phyloP scores from a whole-genome alignment of 768 basidiomycete species.

The Pleurotus djamor region DNA sequence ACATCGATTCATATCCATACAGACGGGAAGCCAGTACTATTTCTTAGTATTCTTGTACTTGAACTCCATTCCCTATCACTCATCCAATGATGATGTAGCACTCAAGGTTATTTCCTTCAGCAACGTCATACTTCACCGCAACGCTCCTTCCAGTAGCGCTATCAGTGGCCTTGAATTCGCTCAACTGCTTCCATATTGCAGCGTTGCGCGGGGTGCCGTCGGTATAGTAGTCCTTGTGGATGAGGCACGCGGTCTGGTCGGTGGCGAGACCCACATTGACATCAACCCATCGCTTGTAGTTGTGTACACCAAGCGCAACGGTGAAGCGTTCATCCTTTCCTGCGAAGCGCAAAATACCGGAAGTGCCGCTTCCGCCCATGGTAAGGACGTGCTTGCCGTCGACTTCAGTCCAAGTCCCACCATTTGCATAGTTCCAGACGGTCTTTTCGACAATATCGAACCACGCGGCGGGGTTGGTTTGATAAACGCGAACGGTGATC shows the following conservation, averaged over 20 bases:
- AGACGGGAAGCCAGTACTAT: no score
- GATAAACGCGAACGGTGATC: not conserved
- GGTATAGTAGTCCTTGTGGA: not conserved
- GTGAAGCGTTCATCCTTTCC: constrained; percentile 25
- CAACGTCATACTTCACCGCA: not conserved
- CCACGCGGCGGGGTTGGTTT: constrained; percentile 9
- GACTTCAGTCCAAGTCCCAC: constrained; percentile 25
- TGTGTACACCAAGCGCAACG: constrained; percentile 34
- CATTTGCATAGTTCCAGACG: constrained; percentile 28
- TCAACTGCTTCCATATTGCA: not conserved
- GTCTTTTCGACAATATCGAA: constrained; percentile 30
- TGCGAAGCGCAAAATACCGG: constrained; percentile 30
- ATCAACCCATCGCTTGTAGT: constrained; percentile 36
- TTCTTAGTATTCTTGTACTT: no score
- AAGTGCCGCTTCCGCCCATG: constrained; percentile 37
- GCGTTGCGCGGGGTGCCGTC: not conserved
- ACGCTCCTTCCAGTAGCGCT: not conserved
- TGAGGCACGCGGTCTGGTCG: constrained; percentile 15
- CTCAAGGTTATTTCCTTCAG: not conserved
- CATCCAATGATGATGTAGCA: not conserved
- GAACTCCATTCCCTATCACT: not conserved
- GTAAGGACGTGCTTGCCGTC: constrained; percentile 21
- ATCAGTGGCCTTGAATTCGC: no score
- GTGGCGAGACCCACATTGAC: constrained; percentile 25
- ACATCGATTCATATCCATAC: no score